Conservation (phyloP, 805 yeast genomes). For the Yamadazyma phyllophila region DNA sequence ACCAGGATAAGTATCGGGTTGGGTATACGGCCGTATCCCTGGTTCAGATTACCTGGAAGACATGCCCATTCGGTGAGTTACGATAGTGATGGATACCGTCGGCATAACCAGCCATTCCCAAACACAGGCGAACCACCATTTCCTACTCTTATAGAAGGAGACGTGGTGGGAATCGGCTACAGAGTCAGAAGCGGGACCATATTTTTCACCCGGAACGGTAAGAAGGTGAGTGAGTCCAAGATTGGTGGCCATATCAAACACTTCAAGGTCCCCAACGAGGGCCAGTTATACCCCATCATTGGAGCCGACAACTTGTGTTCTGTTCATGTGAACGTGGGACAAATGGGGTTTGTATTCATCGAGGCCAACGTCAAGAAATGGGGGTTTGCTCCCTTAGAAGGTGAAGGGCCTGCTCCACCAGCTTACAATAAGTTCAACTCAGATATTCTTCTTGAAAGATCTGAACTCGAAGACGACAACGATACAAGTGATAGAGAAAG, state of each 20-base stretch:
- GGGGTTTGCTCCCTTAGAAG: constrained; percentile 92
- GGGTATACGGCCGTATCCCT: constrained; percentile 86
- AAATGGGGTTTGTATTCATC: constrained; percentile 82
- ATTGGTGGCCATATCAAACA: constrained; percentile 77
- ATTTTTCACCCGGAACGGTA: constrained; percentile 93
- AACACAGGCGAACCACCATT: constrained; percentile 45
- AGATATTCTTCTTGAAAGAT: constrained; percentile 72
- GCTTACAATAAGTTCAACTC: constrained; percentile 77
- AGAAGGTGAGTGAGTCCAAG: constrained; percentile 76
- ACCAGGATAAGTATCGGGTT: constrained; percentile 73
- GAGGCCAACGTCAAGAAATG: constrained; percentile 93
- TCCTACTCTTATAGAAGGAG: constrained; percentile 74
- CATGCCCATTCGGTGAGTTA: constrained; percentile 83
- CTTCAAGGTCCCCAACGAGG: constrained; percentile 49
- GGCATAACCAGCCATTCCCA: constrained; percentile 75
- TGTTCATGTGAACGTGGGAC: constrained; percentile 88
- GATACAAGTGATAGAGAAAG: constrained; percentile 43
- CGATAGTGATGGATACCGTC: constrained; percentile 78
- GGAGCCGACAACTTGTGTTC: constrained; percentile 83
- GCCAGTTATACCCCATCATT: constrained; percentile 75
- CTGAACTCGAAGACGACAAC: constrained; percentile 47
- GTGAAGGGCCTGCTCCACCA: constrained; percentile 90
- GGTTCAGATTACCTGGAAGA: constrained; percentile 89
- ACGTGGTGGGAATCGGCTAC: constrained; percentile 90
- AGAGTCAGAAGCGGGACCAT: constrained; percentile 79